Evolutionary conservation across 495 filamentous ascomycete species (phyloP), one percentile per base, ranked within the genome.

Genomic region (Rusavskia elegans): DNA sequence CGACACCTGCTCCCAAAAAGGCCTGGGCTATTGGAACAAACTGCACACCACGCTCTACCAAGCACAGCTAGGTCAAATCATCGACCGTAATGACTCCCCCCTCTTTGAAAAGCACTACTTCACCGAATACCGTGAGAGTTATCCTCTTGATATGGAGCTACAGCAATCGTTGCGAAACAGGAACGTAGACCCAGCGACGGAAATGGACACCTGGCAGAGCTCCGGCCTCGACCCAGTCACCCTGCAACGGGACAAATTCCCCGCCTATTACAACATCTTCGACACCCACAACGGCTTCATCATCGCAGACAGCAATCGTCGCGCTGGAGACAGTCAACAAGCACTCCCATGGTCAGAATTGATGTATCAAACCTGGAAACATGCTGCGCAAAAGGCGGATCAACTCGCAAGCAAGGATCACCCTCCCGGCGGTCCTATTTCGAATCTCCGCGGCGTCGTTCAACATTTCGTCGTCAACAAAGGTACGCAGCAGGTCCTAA

Each of bases 1-100:
- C 56, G 3, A 58, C 57, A 42, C 20, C n/a, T 42, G 39, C 39
- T 19, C n/a, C 39, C 2, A 17, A 17, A 42, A 42, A 42, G 39
- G 39, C 39, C n/a, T 42, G 6, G 20, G n/a, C 7, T 42, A 42
- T 14, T 42, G 20, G n/a, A 42, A 42, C 39, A 21, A 19, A 2
- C 39, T 42, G n/a, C n/a, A 17, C 20, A 42, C 39, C 11, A 42
- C 39, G 7, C 39, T 42, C 39, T 17, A 17, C 39, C 0, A 42
- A 17, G 6, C n/a, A 8, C 20, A 17, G 6, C n/a, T 11, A 5
- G n/a, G 20, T 14, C 20, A 17, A 8, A 21, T 11, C 39, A 20
- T 42, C 39, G 39, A 42, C 39, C 39, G 39, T 11, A 19, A 17
- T 11, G 39, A 42, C 39, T 17, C n/a, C 14, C 3, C 7, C 39